Percentiles rank a stretch among this genome's conserved stretches.
phyloP scores from a whole-genome alignment of 2,329 filamentous ascomycete species.

The Tolypocladium sp. region DNA sequence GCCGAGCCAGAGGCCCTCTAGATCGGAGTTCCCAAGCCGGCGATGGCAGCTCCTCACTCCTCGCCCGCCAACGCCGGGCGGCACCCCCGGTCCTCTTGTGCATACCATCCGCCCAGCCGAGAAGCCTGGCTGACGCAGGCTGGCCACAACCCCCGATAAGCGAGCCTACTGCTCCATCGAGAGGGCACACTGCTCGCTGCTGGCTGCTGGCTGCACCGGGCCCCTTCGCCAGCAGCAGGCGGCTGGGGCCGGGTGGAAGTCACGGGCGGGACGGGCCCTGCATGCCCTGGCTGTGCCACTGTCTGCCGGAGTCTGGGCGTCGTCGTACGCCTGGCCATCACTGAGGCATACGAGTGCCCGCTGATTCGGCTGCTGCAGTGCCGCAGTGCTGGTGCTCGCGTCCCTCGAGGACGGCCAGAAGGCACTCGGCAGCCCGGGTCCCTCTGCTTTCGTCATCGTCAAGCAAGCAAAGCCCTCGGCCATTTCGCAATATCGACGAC shows the following conservation, averaged over 20 bases:
- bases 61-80: neutral
- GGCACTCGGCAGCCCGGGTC: too few relatives aligned
- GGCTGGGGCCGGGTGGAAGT: conserved; percentile 1
- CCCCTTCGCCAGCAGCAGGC: neutral
- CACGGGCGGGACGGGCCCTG: neutral
- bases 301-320: neutral
- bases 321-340: neutral
- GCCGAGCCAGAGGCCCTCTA: neutral
- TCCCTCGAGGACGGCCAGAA: too few relatives aligned
- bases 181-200: neutral
- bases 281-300: neutral
- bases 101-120: neutral
- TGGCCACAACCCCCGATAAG: conserved; percentile 7
- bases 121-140: neutral
- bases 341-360: neutral
- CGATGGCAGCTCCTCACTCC: neutral
- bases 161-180: conserved; percentile 2
- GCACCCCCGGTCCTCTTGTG: neutral
- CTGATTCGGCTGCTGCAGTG: neutral
- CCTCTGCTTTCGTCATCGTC: neutral
- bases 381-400: too few relatives aligned
- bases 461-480: neutral
- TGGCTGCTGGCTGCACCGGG: neutral
- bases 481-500: neutral
- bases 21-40: neutral